Evolutionary conservation across 306 rosid species (phyloP), one percentile per base, ranked within the genome.

Genomic region (Pyrus communis): DNA sequence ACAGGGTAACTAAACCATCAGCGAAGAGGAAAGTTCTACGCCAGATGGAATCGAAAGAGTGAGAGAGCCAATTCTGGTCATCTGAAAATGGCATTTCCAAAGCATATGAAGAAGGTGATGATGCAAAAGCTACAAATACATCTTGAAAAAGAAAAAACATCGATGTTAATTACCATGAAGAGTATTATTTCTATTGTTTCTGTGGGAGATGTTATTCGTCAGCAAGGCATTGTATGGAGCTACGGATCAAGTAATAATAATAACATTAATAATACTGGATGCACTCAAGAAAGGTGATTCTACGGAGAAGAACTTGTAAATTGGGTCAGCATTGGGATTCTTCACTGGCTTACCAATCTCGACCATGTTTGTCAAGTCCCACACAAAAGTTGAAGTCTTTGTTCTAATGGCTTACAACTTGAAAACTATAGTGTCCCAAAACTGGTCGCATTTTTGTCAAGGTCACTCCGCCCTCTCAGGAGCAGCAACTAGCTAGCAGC

Each of bases 281-380:
- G n/a, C 70, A 67, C 33, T 13, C 6, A 7, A 6, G n/a, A 11
- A 21, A 28, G 78, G 78, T 30, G 13, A 28, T 7, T 72, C 33
- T 57, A 11, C 40, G 76, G 76, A 57, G 76, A 72, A 35, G 76
- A 72, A 22, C 76, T 72, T 35, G 22, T 72, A 11, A 55, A 8
- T 0, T 86, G 90, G 86, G 86, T 74, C 82, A 57, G 72, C 71
- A 68, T 82, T 80, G 27, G 76, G 69, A 66, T 62, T 73, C 51
- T 35, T 82, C 61, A 74, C 84, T 9, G 75, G 69, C 75, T 84
- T 82, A 70, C 87, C 87, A 23, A 74, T 64, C 52, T 82, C 90
- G 35, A 79, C 90, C 3, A 79, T 78, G 77, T 82, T 82, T 4
- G 85, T 80, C 15, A 25, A 45, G 59, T 14, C 73, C 27, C 51